Evolutionary conservation across 2,329 filamentous ascomycete species (phyloP).

Genomic region (Ophidiomyces ophidiicola): DNA sequence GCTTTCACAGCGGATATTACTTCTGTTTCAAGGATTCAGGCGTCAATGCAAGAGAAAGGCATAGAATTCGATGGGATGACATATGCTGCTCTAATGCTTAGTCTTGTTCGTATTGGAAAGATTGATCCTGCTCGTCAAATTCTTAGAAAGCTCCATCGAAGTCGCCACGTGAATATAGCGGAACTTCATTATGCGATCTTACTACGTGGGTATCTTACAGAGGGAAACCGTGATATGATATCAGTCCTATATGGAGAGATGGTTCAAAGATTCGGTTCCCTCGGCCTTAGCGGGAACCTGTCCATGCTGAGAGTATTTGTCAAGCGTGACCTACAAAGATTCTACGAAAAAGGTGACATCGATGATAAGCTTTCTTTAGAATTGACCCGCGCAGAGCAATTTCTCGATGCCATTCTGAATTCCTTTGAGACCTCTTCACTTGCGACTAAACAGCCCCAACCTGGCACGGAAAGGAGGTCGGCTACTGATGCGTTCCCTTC

Average conservation of each 20-base stretch:
- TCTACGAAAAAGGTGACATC: constrained; percentile 15
- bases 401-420: constrained; percentile 29
- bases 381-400: constrained; percentile 27
- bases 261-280: constrained; percentile 24
- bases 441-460: constrained; percentile 33
- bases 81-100: constrained; percentile 50
- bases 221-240: constrained; percentile 39
- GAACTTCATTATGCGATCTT: constrained; percentile 37
- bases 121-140: constrained; percentile 47
- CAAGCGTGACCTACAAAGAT: constrained; percentile 24
- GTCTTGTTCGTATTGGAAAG: constrained; percentile 41
- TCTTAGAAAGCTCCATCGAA: constrained; percentile 29
- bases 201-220: constrained; percentile 40
- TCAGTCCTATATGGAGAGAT: constrained; percentile 39
- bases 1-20: constrained; percentile 50
- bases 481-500: constrained; percentile 36
- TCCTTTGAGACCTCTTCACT: constrained; percentile 31
- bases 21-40: constrained; percentile 43
- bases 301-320: constrained; percentile 28
- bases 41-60: constrained; percentile 41
- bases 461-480: constrained; percentile 23
- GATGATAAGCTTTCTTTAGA: constrained; percentile 13
- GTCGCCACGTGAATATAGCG: constrained; percentile 28
- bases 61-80: constrained; percentile 46
- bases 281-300: constrained; percentile 26